Evolutionary conservation across 108 stramenopile genomes (phyloP).

Genomic region (Pelagomonas calceolata): DNA sequence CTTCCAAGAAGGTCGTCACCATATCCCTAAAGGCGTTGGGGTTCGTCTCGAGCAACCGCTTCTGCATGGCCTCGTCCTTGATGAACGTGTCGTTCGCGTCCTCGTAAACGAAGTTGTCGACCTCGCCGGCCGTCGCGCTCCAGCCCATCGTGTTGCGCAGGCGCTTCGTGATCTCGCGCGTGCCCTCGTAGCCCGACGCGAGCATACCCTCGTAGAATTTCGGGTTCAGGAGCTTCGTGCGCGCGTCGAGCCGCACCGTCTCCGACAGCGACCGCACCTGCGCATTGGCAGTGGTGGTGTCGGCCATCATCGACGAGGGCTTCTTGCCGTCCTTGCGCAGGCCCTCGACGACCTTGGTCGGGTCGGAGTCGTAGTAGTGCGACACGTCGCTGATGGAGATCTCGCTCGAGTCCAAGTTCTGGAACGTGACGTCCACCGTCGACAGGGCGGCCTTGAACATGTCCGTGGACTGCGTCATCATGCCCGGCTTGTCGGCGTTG

Average conservation of each 20-base stretch:
- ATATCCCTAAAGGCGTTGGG: slow-evolving; percentile 92
- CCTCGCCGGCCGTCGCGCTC: slow-evolving; percentile 92
- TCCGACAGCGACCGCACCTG: slow-evolving; percentile 84
- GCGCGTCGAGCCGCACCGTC: slow-evolving; percentile 88
- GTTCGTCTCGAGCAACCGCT: slow-evolving; percentile 81
- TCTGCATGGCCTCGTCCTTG: slow-evolving; percentile 85
- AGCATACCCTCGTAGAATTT: slow-evolving; percentile 98
- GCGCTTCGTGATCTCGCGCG: slow-evolving; percentile 92
- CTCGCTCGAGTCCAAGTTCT: slow-evolving; percentile 89
- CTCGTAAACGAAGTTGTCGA: slow-evolving; percentile 95
- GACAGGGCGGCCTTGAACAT: slow-evolving; percentile 83
- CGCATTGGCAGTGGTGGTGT: slow-evolving; percentile 93
- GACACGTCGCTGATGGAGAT: slow-evolving; percentile 91
- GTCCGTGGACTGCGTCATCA: slow-evolving; percentile 90
- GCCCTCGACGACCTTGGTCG: slow-evolving; percentile 88
- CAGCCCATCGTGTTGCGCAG: slow-evolving; percentile 94
- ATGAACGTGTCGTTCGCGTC: slow-evolving; percentile 91
- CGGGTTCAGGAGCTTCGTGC: slow-evolving; percentile 91
- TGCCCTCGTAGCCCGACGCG: slow-evolving; percentile 86
- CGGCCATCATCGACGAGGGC: slow-evolving; percentile 88
- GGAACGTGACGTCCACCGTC: slow-evolving; percentile 90
- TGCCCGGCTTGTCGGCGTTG: slow-evolving; percentile 92
- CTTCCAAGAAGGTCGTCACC: slow-evolving; percentile 90
- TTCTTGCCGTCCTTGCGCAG: slow-evolving; percentile 91
- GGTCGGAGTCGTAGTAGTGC: slow-evolving; percentile 93